These are phyloP conservation scores for Trapa incisa DNA, from an alignment of 345 rosid species.

Conservation along the genomic window DNA sequence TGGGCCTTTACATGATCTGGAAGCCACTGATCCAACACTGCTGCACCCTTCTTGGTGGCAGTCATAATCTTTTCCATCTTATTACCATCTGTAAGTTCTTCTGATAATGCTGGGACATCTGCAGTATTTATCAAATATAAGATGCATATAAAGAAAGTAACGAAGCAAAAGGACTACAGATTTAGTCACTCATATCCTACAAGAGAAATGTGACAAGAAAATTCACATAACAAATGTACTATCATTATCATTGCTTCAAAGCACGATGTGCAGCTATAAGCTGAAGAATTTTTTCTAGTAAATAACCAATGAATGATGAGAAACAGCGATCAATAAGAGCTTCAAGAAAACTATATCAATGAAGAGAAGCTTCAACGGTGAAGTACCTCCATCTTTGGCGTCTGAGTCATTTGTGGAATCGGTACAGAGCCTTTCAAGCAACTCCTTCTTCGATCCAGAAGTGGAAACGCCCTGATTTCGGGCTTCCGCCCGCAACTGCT, in stretches of 20 bases:
- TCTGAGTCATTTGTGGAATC: conserved; percentile 14
- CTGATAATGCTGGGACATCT: conserved; percentile 8
- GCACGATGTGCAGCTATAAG: not conserved
- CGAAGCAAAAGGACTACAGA: not conserved
- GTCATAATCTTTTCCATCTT: conserved; percentile 46
- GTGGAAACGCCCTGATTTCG: conserved; percentile 33
- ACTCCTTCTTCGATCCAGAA: conserved; percentile 55
- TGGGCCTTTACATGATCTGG: conserved; percentile 61
- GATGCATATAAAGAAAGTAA: not conserved
- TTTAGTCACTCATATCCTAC: not conserved
- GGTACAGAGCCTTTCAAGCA: conserved; percentile 49
- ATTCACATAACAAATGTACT: not conserved
- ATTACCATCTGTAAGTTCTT: conserved; percentile 20
- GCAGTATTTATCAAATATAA: conserved; percentile 2
- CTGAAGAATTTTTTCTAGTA: not conserved
- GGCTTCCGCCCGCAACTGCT: conserved; percentile 65
- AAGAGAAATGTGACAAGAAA: not conserved
- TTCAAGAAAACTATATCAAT: not conserved
- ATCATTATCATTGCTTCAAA: no score
- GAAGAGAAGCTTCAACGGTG: not conserved
- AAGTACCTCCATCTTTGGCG: conserved; percentile 14
- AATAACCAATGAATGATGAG: not conserved
- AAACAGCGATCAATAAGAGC: not conserved
- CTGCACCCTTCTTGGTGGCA: conserved; percentile 70
- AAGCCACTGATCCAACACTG: conserved; percentile 63